These are phyloP conservation scores for Lophiotrema nucula DNA, from an alignment of 495 filamentous ascomycete genomes.

Conservation along the genomic window DNA sequence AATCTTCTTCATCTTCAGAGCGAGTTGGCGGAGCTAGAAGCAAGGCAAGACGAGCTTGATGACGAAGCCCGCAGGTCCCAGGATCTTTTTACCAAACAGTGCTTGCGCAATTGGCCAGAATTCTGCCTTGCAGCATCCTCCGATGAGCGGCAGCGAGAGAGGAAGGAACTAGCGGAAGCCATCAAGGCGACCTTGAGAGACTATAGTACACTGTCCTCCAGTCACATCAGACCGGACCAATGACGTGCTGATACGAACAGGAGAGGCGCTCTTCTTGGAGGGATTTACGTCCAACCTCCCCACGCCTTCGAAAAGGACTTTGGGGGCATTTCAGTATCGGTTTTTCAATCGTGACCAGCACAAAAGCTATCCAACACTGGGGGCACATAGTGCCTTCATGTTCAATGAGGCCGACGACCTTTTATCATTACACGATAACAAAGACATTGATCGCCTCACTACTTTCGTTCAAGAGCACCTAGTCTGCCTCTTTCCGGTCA, in stretches of 20 bases:
- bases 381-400: too few relatives aligned
- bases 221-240: neutral
- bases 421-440: too few relatives aligned
- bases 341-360: too few relatives aligned
- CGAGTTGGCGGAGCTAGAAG: conserved; percentile 9
- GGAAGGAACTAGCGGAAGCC: conserved; percentile 3
- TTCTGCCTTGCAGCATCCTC: conserved; percentile 2
- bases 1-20: conserved; percentile 25
- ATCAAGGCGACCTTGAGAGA: conserved; percentile 10
- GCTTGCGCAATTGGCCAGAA: conserved; percentile 9
- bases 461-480: too few relatives aligned
- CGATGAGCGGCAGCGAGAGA: conserved; percentile 7
- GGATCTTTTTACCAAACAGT: neutral
- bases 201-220: conserved; percentile 2
- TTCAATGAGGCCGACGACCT: too few relatives aligned
- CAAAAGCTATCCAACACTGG: too few relatives aligned
- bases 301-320: too few relatives aligned
- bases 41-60: conserved; percentile 15
- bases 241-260: too few relatives aligned
- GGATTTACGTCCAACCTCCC: too few relatives aligned
- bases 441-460: too few relatives aligned
- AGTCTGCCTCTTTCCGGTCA: neutral
- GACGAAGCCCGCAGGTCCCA: neutral
- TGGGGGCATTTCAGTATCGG: too few relatives aligned
- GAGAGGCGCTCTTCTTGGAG: too few relatives aligned